Percentiles rank a stretch among this genome's conserved stretches.
Conservation (phyloP, 331 rosid genomes). For the Quercus lobata region DNA sequence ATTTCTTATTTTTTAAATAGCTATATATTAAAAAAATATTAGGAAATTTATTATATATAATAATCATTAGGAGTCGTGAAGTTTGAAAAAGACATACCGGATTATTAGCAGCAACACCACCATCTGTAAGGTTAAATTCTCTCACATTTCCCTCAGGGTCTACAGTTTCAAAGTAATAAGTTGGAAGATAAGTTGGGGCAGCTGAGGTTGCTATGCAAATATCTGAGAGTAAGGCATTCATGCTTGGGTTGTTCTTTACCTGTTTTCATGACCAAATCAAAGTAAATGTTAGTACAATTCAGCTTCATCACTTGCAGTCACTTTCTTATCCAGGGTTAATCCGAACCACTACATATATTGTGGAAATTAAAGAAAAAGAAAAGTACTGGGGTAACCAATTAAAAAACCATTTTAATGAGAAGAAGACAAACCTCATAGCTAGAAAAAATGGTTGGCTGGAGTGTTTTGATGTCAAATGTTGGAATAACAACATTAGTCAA, state of each 20-base stretch:
- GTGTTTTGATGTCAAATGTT: slow-evolving; percentile 43
- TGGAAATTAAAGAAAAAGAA: no score
- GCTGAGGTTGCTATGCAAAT: slow-evolving; percentile 34
- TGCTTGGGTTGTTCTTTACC: slow-evolving; percentile 20
- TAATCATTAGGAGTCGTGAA: neutral
- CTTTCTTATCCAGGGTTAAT: neutral
- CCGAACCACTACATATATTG: no score
- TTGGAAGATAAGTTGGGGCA: slow-evolving; percentile 36
- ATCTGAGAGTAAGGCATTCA: slow-evolving; percentile 28
- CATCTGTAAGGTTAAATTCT: slow-evolving; percentile 31
- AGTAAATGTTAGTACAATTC: neutral
- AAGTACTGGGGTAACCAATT: no score
- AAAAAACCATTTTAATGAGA: no score
- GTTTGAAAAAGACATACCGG: slow-evolving; percentile 5
- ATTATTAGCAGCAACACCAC: slow-evolving; percentile 42
- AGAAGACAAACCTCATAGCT: slow-evolving; percentile 32
- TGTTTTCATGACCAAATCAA: slow-evolving; percentile 19
- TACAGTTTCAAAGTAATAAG: slow-evolving; percentile 23
- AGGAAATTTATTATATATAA: neutral
- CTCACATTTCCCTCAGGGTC: slow-evolving; percentile 9
- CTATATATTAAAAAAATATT: neutral
- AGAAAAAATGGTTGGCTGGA: slow-evolving; percentile 45
- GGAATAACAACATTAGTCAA: slow-evolving; percentile 48
- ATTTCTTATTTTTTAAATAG: no score
- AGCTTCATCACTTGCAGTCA: neutral